Conservation (phyloP, 352 stramenopile genomes). For the Globisporangium middletonii region DNA sequence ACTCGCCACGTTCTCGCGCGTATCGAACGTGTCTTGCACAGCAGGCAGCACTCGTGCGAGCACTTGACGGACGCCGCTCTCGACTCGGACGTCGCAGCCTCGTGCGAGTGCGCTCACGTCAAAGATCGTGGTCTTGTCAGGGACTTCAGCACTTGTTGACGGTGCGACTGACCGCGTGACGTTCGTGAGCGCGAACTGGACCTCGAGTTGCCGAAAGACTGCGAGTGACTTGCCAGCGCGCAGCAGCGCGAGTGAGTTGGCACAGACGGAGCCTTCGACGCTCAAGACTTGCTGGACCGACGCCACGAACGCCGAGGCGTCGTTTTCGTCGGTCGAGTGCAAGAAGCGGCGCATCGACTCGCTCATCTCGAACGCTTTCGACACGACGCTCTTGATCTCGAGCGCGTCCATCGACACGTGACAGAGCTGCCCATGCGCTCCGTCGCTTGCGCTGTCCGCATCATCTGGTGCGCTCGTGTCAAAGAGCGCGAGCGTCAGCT, state of each 20-base stretch:
- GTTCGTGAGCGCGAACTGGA: conserved; percentile 48
- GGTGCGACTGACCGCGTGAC: conserved; percentile 7
- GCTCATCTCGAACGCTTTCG: conserved; percentile 29
- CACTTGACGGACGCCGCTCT: conserved; percentile 1
- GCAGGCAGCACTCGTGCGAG: conserved; percentile 14
- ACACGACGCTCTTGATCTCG: conserved; percentile 34
- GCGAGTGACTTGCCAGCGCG: conserved; percentile 3
- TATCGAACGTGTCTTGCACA: conserved; percentile 35
- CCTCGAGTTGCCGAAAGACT: conserved; percentile 8
- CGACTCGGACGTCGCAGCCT: conserved; percentile 12
- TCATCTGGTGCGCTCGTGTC: background rate
- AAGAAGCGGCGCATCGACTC: conserved; percentile 30
- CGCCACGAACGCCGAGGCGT: conserved; percentile 14
- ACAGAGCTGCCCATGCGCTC: background rate
- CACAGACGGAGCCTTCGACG: conserved; percentile 25
- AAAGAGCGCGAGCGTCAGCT: conserved; percentile 8
- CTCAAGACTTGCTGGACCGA: conserved; percentile 20
- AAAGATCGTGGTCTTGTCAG: conserved; percentile 20
- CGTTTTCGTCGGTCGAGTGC: background rate
- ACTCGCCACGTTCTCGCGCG: conserved; percentile 13
- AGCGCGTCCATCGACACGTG: conserved; percentile 18
- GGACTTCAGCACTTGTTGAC: conserved; percentile 12
- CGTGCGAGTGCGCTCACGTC: conserved; percentile 25
- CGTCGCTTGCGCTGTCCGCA: background rate
- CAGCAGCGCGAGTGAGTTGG: conserved; percentile 10